These are phyloP conservation scores for Teratosphaeria nubilosa DNA, from an alignment of 2,329 filamentous ascomycete genomes.

Conservation along the genomic window DNA sequence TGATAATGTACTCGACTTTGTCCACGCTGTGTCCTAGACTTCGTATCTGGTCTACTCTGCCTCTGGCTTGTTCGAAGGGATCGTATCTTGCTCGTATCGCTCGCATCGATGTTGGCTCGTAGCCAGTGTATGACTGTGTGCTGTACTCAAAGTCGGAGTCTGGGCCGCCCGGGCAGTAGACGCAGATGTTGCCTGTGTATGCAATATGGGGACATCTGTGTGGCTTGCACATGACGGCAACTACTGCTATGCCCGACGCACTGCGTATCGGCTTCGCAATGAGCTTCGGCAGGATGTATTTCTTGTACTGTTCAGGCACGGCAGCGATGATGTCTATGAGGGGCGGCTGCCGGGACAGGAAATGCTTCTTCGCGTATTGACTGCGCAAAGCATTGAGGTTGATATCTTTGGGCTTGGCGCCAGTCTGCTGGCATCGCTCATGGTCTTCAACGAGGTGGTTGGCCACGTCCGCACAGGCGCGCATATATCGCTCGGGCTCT, in stretches of 20 bases:
- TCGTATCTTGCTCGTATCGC: conserved; percentile 95
- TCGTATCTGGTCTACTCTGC: conserved; percentile 93
- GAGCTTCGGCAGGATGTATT: conserved; percentile 92
- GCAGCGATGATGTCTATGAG: conserved; percentile 95
- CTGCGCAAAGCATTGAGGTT: conserved; percentile 84
- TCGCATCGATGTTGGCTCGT: conserved; percentile 97
- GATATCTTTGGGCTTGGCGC: conserved; percentile 68
- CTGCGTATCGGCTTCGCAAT: conserved; percentile 95
- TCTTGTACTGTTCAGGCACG: conserved; percentile 99
- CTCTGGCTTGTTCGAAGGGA: conserved; percentile 92
- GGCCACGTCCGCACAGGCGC: conserved; percentile 91
- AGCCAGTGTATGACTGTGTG: conserved; percentile 96
- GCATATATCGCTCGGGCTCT: conserved; percentile 88
- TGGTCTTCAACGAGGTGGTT: conserved; percentile 91
- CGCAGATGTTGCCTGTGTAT: conserved; percentile 97
- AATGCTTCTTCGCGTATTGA: conserved; percentile 87
- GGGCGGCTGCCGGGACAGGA: conserved; percentile 75
- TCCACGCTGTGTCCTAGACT: conserved; percentile 92
- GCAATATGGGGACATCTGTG: conserved; percentile 96
- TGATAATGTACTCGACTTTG: conserved; percentile 99
- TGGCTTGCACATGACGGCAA: conserved; percentile 99
- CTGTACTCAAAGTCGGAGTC: conserved; percentile 99
- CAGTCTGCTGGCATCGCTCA: conserved; percentile 65
- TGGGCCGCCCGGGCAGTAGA: conserved; percentile 94
- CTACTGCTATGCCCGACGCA: conserved; percentile 92